These are phyloP conservation scores for Cucumis cinereus DNA, from an alignment of 306 rosid species.

Conservation along the genomic window DNA sequence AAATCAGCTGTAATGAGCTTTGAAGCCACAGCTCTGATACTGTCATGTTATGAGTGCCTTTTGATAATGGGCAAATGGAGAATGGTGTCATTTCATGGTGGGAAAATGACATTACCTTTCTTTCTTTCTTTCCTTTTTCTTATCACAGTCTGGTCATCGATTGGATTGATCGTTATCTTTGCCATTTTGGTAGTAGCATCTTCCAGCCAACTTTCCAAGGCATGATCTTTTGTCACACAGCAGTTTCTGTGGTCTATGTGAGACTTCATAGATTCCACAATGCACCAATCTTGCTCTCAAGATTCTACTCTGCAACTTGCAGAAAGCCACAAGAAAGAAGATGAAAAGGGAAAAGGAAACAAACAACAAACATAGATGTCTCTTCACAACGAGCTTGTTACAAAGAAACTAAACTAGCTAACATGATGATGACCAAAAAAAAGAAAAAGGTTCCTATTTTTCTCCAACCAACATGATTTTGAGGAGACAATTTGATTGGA, in stretches of 20 bases:
- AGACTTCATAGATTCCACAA: background rate
- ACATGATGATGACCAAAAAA: background rate
- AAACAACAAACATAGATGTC: background rate
- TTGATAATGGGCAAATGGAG: background rate
- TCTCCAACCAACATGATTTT: background rate
- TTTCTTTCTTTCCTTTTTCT: background rate
- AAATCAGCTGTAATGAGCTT: background rate
- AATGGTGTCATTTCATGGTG: conserved; percentile 3
- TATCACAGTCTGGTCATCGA: background rate
- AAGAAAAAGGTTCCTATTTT: background rate
- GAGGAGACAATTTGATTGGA: background rate
- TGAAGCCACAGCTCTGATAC: background rate
- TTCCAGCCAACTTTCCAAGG: background rate
- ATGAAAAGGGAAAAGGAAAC: background rate
- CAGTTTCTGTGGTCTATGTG: background rate
- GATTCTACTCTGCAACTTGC: background rate
- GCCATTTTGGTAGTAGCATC: background rate
- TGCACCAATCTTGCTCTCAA: background rate
- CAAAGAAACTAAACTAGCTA: background rate
- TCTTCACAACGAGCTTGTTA: background rate
- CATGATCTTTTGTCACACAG: background rate
- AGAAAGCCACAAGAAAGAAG: background rate
- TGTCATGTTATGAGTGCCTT: background rate
- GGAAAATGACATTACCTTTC: background rate
- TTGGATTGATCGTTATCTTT: background rate